A percentile compares a stretch with the other conserved stretches of the same genome.
Conservation (phyloP, 805 yeast genomes). For the Cyberlindnera mrakii region DNA sequence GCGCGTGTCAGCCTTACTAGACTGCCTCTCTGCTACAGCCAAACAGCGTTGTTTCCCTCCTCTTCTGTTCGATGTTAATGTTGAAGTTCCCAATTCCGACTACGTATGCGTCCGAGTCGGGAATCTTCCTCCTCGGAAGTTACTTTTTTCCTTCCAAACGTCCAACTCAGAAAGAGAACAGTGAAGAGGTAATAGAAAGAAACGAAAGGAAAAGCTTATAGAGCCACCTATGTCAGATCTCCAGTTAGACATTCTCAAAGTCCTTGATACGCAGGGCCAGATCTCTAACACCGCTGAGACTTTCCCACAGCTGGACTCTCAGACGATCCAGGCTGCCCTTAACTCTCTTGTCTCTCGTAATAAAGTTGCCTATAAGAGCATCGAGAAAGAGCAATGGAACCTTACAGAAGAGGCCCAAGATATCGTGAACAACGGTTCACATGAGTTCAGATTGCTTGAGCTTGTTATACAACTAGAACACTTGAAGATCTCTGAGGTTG, state of each 20-base stretch:
- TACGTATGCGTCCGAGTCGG: too few relatives aligned
- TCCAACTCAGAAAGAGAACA: not conserved
- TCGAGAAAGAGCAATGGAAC: conserved; percentile 70
- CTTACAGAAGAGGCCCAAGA: conserved; percentile 80
- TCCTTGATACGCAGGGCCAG: conserved; percentile 54
- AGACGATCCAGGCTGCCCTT: conserved; percentile 72
- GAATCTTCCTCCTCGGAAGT: too few relatives aligned
- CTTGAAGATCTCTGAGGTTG: conserved; percentile 73
- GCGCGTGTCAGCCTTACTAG: too few relatives aligned
- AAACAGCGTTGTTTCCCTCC: not conserved
- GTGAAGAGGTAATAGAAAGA: too few relatives aligned
- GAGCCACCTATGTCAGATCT: conserved; percentile 54
- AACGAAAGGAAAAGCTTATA: too few relatives aligned
- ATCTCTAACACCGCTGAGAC: conserved; percentile 64
- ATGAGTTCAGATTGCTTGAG: conserved; percentile 77
- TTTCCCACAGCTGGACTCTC: conserved; percentile 62
- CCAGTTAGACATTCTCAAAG: conserved; percentile 56
- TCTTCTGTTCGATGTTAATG: too few relatives aligned
- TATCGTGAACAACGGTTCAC: conserved; percentile 77
- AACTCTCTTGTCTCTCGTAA: conserved; percentile 79
- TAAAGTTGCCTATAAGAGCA: conserved; percentile 68
- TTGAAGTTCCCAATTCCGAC: too few relatives aligned
- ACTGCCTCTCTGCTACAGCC: not conserved
- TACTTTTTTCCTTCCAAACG: not conserved
- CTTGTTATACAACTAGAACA: conserved; percentile 73